A percentile compares a stretch with the other conserved stretches of the same genome.
Evolutionary conservation across 2,329 filamentous ascomycete species (phyloP).

Genomic region (Penicillium sp.): DNA sequence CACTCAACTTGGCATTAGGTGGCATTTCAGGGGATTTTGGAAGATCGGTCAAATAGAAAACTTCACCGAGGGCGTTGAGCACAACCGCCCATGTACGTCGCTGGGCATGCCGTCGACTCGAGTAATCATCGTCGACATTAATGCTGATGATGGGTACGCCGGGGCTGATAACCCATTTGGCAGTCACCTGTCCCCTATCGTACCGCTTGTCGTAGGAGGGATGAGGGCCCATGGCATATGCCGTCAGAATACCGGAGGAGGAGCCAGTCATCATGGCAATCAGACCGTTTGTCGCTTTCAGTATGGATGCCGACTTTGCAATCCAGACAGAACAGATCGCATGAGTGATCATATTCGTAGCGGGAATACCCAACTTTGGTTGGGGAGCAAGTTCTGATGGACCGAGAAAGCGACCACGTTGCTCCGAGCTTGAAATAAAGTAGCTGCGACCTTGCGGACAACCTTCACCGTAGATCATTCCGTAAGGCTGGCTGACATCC

Average conservation of each 20-base stretch:
- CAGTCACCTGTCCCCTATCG: constrained; percentile 70
- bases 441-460: constrained; percentile 76
- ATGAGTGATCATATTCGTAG: constrained; percentile 63
- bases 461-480: constrained; percentile 78
- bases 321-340: constrained; percentile 80
- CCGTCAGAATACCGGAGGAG: constrained; percentile 72
- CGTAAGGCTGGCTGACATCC: constrained; percentile 82
- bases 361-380: constrained; percentile 68
- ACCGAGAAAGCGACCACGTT: constrained; percentile 67
- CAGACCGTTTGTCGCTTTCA: constrained; percentile 66
- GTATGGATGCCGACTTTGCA: constrained; percentile 70
- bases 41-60: constrained; percentile 74
- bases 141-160: constrained; percentile 87
- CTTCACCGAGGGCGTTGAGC: constrained; percentile 88
- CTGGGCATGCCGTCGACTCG: constrained; percentile 59
- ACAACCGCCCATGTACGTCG: constrained; percentile 82
- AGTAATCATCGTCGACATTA: constrained; percentile 77
- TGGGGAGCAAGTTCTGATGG: constrained; percentile 55
- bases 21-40: constrained; percentile 52
- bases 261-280: constrained; percentile 79
- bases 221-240: constrained; percentile 67
- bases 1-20: constrained; percentile 33
- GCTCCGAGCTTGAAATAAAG: constrained; percentile 67
- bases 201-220: constrained; percentile 57
- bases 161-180: constrained; percentile 83